phyloP scores from a whole-genome alignment of 1,139 yeast genomes.

The Lodderomyces margitis region DNA sequence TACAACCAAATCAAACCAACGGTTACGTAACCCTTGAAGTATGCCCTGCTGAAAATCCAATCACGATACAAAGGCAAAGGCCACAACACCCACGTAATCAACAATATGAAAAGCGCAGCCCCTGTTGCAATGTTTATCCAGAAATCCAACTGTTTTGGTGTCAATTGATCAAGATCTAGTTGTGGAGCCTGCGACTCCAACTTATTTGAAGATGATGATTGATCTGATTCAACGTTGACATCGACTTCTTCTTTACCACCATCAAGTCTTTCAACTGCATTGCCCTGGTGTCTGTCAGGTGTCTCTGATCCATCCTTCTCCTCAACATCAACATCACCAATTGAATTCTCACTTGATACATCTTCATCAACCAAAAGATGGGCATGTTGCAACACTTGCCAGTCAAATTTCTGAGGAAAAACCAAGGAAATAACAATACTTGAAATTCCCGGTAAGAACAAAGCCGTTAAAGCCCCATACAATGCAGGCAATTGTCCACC shows the following conservation, averaged over 20 bases:
- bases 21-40: slow-evolving; percentile 41
- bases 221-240: slow-evolving; percentile 8
- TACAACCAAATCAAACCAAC: slow-evolving; percentile 42
- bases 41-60: slow-evolving; percentile 38
- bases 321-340: slow-evolving; percentile 2
- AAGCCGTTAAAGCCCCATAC: slow-evolving; percentile 31
- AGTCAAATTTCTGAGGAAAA: slow-evolving; percentile 31
- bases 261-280: slow-evolving; percentile 9
- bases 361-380: slow-evolving; percentile 19
- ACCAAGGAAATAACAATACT: slow-evolving; percentile 26
- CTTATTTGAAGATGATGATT: not conserved
- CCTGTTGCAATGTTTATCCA: slow-evolving; percentile 31
- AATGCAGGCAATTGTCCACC: slow-evolving; percentile 35
- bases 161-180: slow-evolving; percentile 9
- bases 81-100: slow-evolving; percentile 42
- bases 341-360: not conserved
- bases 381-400: slow-evolving; percentile 26
- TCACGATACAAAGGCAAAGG: slow-evolving; percentile 47
- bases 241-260: slow-evolving; percentile 10
- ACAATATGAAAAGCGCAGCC: slow-evolving; percentile 25
- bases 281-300: slow-evolving; percentile 2
- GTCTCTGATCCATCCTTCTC: slow-evolving; percentile 3
- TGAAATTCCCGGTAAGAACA: slow-evolving; percentile 30
- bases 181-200: slow-evolving; percentile 4
- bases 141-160: slow-evolving; percentile 16